phyloP scores from a whole-genome alignment of 768 basidiomycete species.

The Leccinellum rugosiceps region DNA sequence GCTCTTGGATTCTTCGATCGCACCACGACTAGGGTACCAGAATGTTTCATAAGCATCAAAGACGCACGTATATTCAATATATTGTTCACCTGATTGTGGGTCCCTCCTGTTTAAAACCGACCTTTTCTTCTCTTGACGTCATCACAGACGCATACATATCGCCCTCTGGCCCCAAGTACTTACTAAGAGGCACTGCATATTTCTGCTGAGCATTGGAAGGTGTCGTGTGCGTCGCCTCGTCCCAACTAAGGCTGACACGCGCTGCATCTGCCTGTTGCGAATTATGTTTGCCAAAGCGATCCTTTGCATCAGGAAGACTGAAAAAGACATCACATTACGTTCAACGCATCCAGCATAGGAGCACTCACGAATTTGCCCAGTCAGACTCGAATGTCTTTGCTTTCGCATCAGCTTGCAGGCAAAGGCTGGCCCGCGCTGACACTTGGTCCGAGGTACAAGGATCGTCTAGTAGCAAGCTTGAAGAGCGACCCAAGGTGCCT shows the following conservation, averaged over 20 bases:
- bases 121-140: background rate
- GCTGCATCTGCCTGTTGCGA: background rate
- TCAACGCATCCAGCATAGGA: background rate
- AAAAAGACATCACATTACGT: background rate
- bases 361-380: slow-evolving; percentile 5
- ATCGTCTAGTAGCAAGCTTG: background rate
- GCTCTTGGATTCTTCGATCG: background rate
- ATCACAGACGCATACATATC: background rate
- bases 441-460: background rate
- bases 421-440: background rate
- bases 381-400: background rate
- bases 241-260: slow-evolving; percentile 2
- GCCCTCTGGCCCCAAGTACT: slow-evolving; percentile 2
- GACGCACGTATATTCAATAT: background rate
- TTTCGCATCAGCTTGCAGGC: background rate
- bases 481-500: background rate
- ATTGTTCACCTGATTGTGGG: slow-evolving; percentile 3
- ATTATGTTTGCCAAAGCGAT: background rate
- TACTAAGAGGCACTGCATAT: slow-evolving; percentile 21
- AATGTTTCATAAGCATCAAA: background rate
- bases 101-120: background rate
- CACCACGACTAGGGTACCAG: background rate
- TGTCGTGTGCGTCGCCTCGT: background rate
- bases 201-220: background rate
- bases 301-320: background rate